Evolutionary conservation across 2,329 filamentous ascomycete species (phyloP).

Genomic region (Coniochaeta sp.): DNA sequence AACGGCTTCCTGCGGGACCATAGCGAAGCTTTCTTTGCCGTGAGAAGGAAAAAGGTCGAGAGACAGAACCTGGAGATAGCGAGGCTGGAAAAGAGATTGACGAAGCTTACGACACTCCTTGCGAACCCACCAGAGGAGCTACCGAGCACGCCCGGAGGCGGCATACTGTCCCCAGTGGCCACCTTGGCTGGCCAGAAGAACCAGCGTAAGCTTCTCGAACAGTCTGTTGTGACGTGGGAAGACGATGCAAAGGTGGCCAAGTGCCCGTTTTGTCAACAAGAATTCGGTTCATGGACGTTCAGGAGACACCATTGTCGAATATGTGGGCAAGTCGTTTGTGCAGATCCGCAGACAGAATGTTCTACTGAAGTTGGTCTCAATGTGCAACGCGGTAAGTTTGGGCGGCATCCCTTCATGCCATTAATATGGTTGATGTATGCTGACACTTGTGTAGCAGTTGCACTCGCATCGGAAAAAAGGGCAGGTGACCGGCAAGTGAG

Average conservation of each 20-base stretch:
- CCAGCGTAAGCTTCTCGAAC: conserved; percentile 74
- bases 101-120: conserved; percentile 79
- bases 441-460: conserved; percentile 10
- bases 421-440: neutral
- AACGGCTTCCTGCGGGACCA: conserved; percentile 66
- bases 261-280: conserved; percentile 93
- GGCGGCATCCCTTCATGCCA: conserved; percentile 32
- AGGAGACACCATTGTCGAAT: conserved; percentile 90
- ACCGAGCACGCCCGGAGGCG: conserved; percentile 36
- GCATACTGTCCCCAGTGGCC: conserved; percentile 54
- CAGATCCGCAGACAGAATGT: conserved; percentile 76
- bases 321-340: conserved; percentile 89
- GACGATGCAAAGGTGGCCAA: conserved; percentile 73
- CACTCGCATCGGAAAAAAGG: conserved; percentile 24
- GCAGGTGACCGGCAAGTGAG: conserved; percentile 44
- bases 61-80: conserved; percentile 83
- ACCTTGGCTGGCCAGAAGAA: conserved; percentile 62
- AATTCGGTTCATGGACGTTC: conserved; percentile 90
- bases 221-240: conserved; percentile 91
- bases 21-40: conserved; percentile 59
- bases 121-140: conserved; percentile 64
- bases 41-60: conserved; percentile 74
- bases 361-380: conserved; percentile 79
- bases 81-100: conserved; percentile 83
- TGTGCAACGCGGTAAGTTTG: conserved; percentile 47